Evolutionary conservation across 2,329 filamentous ascomycete genomes (phyloP).

Genomic region (Trichoderma lentiforme): DNA sequence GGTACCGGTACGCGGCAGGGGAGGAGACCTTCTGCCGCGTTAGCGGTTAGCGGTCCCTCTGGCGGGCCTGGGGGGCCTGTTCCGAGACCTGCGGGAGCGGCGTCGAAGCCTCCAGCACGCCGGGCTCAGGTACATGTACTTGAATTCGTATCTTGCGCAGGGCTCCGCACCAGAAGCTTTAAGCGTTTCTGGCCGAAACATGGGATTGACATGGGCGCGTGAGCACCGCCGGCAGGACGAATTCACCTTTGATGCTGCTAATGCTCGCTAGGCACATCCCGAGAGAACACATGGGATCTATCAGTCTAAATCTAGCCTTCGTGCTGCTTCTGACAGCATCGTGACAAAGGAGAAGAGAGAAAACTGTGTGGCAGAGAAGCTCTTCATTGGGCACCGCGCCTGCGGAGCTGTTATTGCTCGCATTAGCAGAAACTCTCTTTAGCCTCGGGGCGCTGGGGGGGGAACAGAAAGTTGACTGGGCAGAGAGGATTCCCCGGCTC

Average conservation of each 20-base stretch:
- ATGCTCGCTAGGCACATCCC: not conserved
- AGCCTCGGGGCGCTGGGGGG: not conserved
- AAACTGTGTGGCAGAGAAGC: not conserved
- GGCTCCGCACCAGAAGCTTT: not conserved
- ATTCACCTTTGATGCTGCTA: not conserved
- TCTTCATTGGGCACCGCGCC: not conserved
- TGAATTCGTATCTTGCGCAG: not conserved
- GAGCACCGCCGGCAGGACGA: not conserved
- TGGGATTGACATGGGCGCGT: not conserved
- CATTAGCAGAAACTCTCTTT: constrained; percentile 8
- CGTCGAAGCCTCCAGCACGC: not conserved
- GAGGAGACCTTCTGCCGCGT: not conserved
- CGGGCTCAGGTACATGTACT: not conserved
- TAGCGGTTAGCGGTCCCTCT: not conserved
- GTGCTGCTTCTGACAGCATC: not conserved
- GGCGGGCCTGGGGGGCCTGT: not conserved
- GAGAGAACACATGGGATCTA: not conserved
- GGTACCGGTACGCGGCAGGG: not conserved
- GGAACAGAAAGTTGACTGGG: not conserved
- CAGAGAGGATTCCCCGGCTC: not conserved
- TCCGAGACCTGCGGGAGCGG: not conserved
- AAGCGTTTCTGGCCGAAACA: not conserved
- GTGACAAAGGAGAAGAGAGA: not conserved
- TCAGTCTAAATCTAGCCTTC: not conserved
- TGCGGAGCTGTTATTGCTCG: not conserved